Percentiles rank a stretch among this genome's conserved stretches.
These are phyloP conservation scores for Stephania cephalantha DNA, from an alignment of 164 flowering plant species.

Conservation along the genomic window DNA sequence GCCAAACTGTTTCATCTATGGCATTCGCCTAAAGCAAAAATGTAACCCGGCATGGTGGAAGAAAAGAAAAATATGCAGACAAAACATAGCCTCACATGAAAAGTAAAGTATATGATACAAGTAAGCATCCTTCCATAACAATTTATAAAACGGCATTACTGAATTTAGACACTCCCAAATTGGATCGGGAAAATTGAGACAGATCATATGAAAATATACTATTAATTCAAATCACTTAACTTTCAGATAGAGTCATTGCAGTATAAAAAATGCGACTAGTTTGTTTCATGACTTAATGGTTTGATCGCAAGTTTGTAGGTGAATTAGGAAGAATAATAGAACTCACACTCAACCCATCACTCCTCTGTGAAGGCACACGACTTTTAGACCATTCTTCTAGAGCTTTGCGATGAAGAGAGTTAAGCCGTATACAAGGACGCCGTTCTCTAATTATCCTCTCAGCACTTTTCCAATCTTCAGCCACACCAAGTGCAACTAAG, in stretches of 20 bases:
- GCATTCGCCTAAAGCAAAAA: too few species aligned
- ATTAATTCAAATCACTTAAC: not conserved
- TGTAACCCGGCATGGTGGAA: too few species aligned
- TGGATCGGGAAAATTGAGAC: too few species aligned
- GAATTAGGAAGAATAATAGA: constrained; percentile 17
- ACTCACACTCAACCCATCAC: constrained; percentile 19
- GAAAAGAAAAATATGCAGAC: too few species aligned
- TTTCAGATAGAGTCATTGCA: not conserved
- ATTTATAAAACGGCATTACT: too few species aligned
- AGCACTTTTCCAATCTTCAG: constrained; percentile 78
- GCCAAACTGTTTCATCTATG: too few species aligned
- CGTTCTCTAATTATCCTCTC: constrained; percentile 53
- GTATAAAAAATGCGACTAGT: not conserved
- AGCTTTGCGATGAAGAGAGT: constrained; percentile 59
- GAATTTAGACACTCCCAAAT: too few species aligned
- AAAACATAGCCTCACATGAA: too few species aligned
- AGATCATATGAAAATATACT: too few species aligned
- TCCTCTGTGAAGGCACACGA: constrained; percentile 39
- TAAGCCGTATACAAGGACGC: constrained; percentile 68
- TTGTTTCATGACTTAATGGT: not conserved
- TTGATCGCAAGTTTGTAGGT: constrained; percentile 10
- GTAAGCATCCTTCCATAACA: too few species aligned
- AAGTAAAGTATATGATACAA: too few species aligned
- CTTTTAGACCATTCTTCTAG: constrained; percentile 85
- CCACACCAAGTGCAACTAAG: constrained; percentile 68